Conservation (phyloP, 2,329 filamentous ascomycete genomes). For the Botrytis sinoallii region DNA sequence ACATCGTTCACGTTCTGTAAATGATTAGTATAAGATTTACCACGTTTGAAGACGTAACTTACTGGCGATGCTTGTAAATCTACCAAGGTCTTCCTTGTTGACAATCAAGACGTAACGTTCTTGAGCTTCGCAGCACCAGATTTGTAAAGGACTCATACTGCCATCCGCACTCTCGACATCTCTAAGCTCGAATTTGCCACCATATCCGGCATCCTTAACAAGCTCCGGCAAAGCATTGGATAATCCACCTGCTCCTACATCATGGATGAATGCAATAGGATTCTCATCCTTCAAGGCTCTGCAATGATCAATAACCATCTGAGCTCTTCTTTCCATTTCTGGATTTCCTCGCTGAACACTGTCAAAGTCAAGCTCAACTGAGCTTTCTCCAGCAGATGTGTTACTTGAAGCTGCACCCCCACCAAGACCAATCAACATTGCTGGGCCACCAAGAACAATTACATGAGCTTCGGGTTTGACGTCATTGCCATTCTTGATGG, state of each 20-base stretch:
- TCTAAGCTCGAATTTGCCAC: slow-evolving; percentile 89
- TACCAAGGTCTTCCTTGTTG: slow-evolving; percentile 75
- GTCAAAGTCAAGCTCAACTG: slow-evolving; percentile 90
- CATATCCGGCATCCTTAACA: slow-evolving; percentile 86
- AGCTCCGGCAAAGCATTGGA: slow-evolving; percentile 82
- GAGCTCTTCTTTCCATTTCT: slow-evolving; percentile 90
- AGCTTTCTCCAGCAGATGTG: slow-evolving; percentile 80
- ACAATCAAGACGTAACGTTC: slow-evolving; percentile 93
- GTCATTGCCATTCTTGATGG: slow-evolving; percentile 74
- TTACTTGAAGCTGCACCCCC: slow-evolving; percentile 93
- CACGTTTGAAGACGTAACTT: slow-evolving; percentile 32
- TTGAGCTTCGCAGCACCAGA: slow-evolving; percentile 97
- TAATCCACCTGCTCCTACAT: slow-evolving; percentile 89
- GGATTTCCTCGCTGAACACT: slow-evolving; percentile 97
- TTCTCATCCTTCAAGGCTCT: slow-evolving; percentile 78
- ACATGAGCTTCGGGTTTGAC: slow-evolving; percentile 87
- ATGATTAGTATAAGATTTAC: slow-evolving; percentile 15
- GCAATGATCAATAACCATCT: slow-evolving; percentile 98
- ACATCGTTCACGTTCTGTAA: slow-evolving; percentile 73
- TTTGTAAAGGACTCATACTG: slow-evolving; percentile 92
- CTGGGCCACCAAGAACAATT: slow-evolving; percentile 90
- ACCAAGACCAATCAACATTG: slow-evolving; percentile 95
- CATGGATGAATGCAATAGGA: slow-evolving; percentile 95
- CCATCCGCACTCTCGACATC: slow-evolving; percentile 87
- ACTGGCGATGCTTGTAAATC: slow-evolving; percentile 64